Base-by-base conservation (phyloP, 2,329 filamentous ascomycete genomes). In the Ceratocystis smalleyi region DNA sequence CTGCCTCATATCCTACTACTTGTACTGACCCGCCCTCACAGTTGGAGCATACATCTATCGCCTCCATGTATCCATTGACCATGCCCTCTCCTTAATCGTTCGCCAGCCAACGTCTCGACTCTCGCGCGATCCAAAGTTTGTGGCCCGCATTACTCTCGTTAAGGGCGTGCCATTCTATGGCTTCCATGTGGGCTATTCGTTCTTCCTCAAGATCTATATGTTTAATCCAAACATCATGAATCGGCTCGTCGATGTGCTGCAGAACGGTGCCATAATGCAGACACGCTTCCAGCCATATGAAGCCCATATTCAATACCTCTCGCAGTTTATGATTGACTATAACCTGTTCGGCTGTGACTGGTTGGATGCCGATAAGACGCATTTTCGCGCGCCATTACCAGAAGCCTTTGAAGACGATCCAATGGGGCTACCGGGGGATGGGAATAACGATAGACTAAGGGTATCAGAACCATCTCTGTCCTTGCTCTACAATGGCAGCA, bases 241-340 rank as follows among this genome's bases (percentile, higher is more conserved):
- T n/a, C 83, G 92, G 40, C 78, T 97, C 66, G 84, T 89, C 30
- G 91, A 97, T 71, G 79, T 99, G 59, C 78, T 99, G 51, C 85
- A 89, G 19, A 91, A 96, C 73, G 94, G 94, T 6, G 87, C 87
- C 35, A 85, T 99, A 54, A 83, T 97, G 82, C 89, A 89, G 71
- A 83, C 82, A 66, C 81, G 83, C 27, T 87, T 99, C 54, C 92
- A 97, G 71, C 92, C 94, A 0, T 95, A 94, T 71, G 94, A 99
- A 75, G 91, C 89, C 19, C 95, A 99, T 72, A 74, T 97, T 67
- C 90, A 96, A 71, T 97, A 91, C 72, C 76, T 96, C 7, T 79
- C 94, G 8, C 95, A 99, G 74, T 99, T 95, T 83, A 97, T 99
- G 94, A 88, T 87, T 68, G 95, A 99, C 73, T 99, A 95, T 77